Base-by-base conservation (phyloP, 768 basidiomycete genomes). In the Lepiota brunneoincarnata region DNA sequence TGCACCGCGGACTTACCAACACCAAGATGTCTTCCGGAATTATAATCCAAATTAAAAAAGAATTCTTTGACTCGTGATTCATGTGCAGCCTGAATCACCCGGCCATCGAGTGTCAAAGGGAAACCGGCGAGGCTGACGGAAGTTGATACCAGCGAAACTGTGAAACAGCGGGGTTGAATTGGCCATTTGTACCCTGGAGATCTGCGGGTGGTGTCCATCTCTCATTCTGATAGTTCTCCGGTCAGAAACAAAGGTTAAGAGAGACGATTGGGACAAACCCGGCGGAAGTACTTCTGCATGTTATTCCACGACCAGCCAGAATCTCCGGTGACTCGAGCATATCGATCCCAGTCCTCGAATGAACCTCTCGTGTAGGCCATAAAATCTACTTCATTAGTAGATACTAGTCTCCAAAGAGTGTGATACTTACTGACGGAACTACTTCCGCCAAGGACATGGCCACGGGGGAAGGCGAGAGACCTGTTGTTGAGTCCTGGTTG, bases 271-370 rank as follows among this genome's bases (percentile, higher is more conserved):
- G 17, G 12, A 34, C 50, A 49, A 37, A 68, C 71, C 62, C 66
- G 68, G 2, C 36, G 31, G 38, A 68, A 59, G 42, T 70, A 72
- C 41, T 59, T 61, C 26, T 67, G 61, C 20, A 75, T 58, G 6
- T 56, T 61, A 17, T 60, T 53, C 71, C 71, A 72, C 1, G 63
- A 62, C 84, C 84, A 86, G 9, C 72, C 71, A 3, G 68, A 47
- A 26, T 83, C 79, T 3, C 75, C 80, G 6, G 72, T 67, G n/a
- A 78, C 63, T 2, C 60, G 39, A 0, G 79, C 81, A 64, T 76
- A n/a, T n/a, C n/a, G n/a, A n/a, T n/a, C n/a, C n/a, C n/a, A n/a
- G 57, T 84, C 82, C 15, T 72, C 72, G 3, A 49, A 58, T 5
- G 69, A 62, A 18, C 72, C 73, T 7, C 67, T 64, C 3, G 69